A percentile compares a stretch with the other conserved stretches of the same genome.
phyloP scores from a whole-genome alignment of 768 basidiomycete species.

The Termitomyces sp. region DNA sequence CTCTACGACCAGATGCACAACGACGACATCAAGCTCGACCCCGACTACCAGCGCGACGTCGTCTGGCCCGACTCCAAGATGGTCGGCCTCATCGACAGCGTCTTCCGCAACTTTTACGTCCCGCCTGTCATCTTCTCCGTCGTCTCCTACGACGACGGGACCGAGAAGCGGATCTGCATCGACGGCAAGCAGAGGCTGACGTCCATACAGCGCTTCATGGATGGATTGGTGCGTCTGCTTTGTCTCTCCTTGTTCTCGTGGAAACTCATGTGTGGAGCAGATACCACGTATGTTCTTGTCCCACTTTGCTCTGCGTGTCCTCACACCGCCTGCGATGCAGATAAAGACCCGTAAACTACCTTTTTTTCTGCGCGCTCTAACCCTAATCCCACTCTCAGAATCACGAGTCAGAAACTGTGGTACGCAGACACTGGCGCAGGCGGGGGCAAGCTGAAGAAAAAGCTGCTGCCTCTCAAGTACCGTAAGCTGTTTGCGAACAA shows the following conservation, averaged over 20 bases:
- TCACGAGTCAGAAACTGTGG: slow-evolving; percentile 45
- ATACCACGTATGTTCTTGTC: slow-evolving; percentile 12
- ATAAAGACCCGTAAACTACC: slow-evolving; percentile 13
- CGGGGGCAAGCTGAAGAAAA: background rate
- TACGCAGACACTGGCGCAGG: slow-evolving; percentile 28
- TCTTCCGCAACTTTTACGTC: slow-evolving; percentile 74
- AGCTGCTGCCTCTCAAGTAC: slow-evolving; percentile 44
- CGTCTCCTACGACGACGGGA: slow-evolving; percentile 50
- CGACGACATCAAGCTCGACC: slow-evolving; percentile 63
- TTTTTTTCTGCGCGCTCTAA: background rate
- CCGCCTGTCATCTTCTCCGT: slow-evolving; percentile 71
- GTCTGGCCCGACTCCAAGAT: slow-evolving; percentile 80
- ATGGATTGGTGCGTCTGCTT: slow-evolving; percentile 11
- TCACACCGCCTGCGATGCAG: slow-evolving; percentile 14
- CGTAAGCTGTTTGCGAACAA: slow-evolving; percentile 61
- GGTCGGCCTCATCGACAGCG: slow-evolving; percentile 68
- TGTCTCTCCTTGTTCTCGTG: background rate
- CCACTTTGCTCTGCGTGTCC: slow-evolving; percentile 26
- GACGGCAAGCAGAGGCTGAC: slow-evolving; percentile 62
- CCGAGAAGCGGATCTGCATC: slow-evolving; percentile 43
- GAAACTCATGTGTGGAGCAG: background rate
- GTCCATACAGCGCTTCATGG: slow-evolving; percentile 39
- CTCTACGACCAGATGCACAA: slow-evolving; percentile 58
- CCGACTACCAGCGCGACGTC: slow-evolving; percentile 78
- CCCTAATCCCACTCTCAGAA: background rate